A percentile compares a stretch with the other conserved stretches of the same genome.
Evolutionary conservation across 2,329 filamentous ascomycete genomes (phyloP).

Genomic region (Blastomyces parvus): DNA sequence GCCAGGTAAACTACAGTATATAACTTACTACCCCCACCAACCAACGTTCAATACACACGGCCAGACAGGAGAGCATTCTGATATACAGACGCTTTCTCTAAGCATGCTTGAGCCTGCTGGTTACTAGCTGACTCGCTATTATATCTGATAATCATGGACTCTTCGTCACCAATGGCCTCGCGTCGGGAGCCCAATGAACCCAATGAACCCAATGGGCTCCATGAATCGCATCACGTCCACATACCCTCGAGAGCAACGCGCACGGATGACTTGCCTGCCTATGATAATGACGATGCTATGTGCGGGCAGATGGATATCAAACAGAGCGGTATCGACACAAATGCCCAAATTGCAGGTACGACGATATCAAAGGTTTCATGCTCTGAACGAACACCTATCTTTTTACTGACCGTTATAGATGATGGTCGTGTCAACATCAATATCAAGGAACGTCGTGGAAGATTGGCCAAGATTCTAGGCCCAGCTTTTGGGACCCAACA

Average conservation of each 20-base stretch:
- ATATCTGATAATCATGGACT: constrained; percentile 1
- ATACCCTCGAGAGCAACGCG: constrained; percentile 8
- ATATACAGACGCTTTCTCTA: not conserved
- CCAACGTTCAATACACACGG: not conserved
- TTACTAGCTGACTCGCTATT: not conserved
- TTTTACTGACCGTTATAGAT: constrained; percentile 34
- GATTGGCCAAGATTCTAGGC: constrained; percentile 57
- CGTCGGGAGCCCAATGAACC: too few relatives aligned
- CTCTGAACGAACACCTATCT: constrained; percentile 11
- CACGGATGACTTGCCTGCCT: constrained; percentile 19
- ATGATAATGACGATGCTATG: constrained; percentile 25
- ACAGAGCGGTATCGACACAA: constrained; percentile 54
- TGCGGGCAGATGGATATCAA: constrained; percentile 55
- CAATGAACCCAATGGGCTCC: not conserved
- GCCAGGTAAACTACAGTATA: not conserved
- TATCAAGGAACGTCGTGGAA: constrained; percentile 60
- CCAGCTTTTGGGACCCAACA: constrained; percentile 50
- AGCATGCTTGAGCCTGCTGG: not conserved
- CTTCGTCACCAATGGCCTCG: not conserved
- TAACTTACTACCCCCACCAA: not conserved
- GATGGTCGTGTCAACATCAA: constrained; percentile 73
- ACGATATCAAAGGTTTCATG: not conserved
- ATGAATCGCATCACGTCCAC: not conserved
- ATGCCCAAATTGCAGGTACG: constrained; percentile 49
- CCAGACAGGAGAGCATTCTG: not conserved